Evolutionary conservation across 2,329 filamentous ascomycete species (phyloP), one percentile per base, ranked within the genome.

Genomic region (Thermothelomyces thermophilus): DNA sequence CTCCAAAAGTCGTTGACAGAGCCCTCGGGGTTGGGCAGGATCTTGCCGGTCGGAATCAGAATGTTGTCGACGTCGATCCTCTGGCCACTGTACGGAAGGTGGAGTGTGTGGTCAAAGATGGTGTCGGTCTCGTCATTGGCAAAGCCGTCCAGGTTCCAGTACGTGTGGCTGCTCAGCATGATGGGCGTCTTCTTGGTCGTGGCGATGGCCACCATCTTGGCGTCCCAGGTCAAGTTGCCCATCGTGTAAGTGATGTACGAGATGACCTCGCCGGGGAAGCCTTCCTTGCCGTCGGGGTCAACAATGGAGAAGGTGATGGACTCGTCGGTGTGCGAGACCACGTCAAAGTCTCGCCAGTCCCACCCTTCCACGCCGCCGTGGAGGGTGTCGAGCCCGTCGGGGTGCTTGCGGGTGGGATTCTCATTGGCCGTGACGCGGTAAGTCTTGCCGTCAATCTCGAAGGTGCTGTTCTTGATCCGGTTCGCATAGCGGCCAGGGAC

Each of bases 141-240:
- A 61, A 86, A 91, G 30, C 83, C 87, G 61, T 90, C 86, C 39
- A 91, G 73, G 65, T 90, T 90, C 87, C 86, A 91, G 74, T 91
- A 91, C 7, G 79, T 80, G 72, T 87, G 74, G 57, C 72, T 76
- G 63, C 78, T 86, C 51, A 91, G 74, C 86, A 91, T 90, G 65
- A 91, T 88, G 42, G 87, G 87, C 5, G 87, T 90, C 70, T 82
- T 84, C 69, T 86, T 80, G 26, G 83, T 87, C 8, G 83, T 82
- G 3, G 86, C 73, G 48, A 85, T 66, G 35, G 86, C 86, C 13
- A 82, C 70, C 74, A 90, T 88, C 67, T 80, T 83, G 60, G 89
- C 74, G 62, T 86, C 75, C 84, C 86, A 90, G 41, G 80, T 77
- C 63, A 76, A 72, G 24, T 81, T 77, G 3, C 73, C 73, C 45